Percentiles rank a stretch among this genome's conserved stretches.
Evolutionary conservation across 768 basidiomycete genomes (phyloP).

Genomic region (Dentipellis sp.): DNA sequence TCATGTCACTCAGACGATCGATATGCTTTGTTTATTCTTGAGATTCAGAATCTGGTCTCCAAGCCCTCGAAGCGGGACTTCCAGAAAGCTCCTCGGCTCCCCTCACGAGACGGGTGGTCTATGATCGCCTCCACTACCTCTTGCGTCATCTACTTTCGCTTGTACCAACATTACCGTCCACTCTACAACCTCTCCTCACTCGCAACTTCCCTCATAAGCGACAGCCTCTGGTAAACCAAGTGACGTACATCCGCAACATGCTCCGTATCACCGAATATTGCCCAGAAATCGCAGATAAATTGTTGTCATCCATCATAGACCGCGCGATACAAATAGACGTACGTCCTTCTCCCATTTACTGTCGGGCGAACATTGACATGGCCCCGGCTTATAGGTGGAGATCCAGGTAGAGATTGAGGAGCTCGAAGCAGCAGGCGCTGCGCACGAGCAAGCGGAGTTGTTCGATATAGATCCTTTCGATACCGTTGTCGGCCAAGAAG

Average conservation of each 20-base stretch:
- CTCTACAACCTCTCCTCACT: conserved; percentile 76
- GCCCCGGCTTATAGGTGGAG: conserved; percentile 55
- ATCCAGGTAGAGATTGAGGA: conserved; percentile 96
- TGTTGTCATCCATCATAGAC: conserved; percentile 82
- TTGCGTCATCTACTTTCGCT: conserved; percentile 82
- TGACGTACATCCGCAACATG: conserved; percentile 87
- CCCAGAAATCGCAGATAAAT: conserved; percentile 74
- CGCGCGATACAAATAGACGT: conserved; percentile 96
- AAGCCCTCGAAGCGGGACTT: conserved; percentile 45
- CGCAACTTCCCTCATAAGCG: conserved; percentile 91
- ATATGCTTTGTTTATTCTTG: conserved; percentile 4
- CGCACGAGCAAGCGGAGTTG: conserved; percentile 41
- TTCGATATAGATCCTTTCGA: conserved; percentile 86
- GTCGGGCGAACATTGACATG: not conserved
- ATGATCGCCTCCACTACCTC: conserved; percentile 79
- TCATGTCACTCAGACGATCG: conserved; percentile 14
- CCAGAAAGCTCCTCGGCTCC: conserved; percentile 61
- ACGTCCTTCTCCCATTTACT: not conserved
- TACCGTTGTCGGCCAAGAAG: conserved; percentile 70
- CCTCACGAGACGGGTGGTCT: conserved; percentile 74
- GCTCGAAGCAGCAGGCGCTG: conserved; percentile 56
- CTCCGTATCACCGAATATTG: conserved; percentile 81
- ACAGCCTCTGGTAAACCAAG: conserved; percentile 67
- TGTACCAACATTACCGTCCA: conserved; percentile 85
- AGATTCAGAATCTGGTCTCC: conserved; percentile 58